Evolutionary conservation across 768 basidiomycete species (phyloP).

Genomic region (Pseudohyphozyma bogoriensis): DNA sequence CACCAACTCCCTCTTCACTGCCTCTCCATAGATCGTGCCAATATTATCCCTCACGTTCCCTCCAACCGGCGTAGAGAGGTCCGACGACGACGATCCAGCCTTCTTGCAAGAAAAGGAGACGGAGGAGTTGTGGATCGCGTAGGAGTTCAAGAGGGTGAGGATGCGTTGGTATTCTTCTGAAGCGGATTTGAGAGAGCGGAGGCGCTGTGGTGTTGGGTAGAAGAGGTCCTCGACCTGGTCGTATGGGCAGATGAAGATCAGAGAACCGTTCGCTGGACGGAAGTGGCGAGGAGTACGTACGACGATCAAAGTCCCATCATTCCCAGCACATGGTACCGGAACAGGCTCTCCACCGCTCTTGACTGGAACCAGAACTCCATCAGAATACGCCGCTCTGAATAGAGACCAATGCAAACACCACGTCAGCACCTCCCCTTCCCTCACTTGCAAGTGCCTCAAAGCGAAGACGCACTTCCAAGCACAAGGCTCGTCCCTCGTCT

Average conservation of each 20-base stretch:
- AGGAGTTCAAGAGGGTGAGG: constrained; percentile 81
- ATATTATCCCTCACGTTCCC: constrained; percentile 62
- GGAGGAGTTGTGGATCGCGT: constrained; percentile 84
- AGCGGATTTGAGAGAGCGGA: constrained; percentile 68
- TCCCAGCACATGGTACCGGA: constrained; percentile 84
- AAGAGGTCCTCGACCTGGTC: constrained; percentile 89
- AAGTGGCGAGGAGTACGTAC: constrained; percentile 42
- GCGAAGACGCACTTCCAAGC: constrained; percentile 75
- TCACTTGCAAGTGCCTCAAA: not conserved
- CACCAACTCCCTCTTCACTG: constrained; percentile 64
- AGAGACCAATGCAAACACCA: not conserved
- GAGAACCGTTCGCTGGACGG: not conserved
- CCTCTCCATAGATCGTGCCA: constrained; percentile 65
- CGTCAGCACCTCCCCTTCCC: not conserved
- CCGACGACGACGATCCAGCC: constrained; percentile 10
- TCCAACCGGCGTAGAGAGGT: constrained; percentile 36
- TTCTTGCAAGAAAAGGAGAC: constrained; percentile 89
- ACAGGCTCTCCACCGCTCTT: constrained; percentile 60
- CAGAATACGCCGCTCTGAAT: constrained; percentile 63
- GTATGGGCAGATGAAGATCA: not conserved
- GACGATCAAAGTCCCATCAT: constrained; percentile 81
- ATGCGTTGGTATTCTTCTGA: constrained; percentile 89
- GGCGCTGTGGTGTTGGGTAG: constrained; percentile 79
- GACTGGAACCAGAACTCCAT: constrained; percentile 60
- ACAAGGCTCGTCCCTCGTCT: constrained; percentile 66